Evolutionary conservation across 2,329 filamentous ascomycete genomes (phyloP).

Genomic region (Stagonosporopsis chrysanthemi): DNA sequence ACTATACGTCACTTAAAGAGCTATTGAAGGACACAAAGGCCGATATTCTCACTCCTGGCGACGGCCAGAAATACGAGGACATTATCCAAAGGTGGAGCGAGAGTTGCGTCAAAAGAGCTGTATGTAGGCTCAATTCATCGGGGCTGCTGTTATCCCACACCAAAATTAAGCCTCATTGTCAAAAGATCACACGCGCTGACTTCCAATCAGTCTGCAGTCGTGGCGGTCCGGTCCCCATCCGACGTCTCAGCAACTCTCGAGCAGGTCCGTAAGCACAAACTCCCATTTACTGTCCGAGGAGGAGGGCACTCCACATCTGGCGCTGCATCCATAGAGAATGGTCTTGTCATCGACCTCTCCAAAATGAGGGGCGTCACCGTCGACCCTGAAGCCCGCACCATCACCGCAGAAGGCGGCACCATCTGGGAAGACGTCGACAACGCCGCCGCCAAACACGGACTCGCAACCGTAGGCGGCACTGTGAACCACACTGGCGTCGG

Average conservation of each 20-base stretch:
- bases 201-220: conserved; percentile 3
- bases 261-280: conserved; percentile 29
- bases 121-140: conserved; percentile 4
- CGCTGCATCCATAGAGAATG: conserved; percentile 58
- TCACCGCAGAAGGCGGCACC: conserved; percentile 61
- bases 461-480: conserved; percentile 68
- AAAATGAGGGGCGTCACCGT: conserved; percentile 61
- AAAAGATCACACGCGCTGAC: neutral
- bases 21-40: conserved; percentile 21
- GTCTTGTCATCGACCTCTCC: conserved; percentile 64
- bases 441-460: conserved; percentile 57
- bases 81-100: conserved; percentile 30
- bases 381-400: conserved; percentile 54
- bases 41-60: conserved; percentile 19
- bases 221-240: conserved; percentile 22
- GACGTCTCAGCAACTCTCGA: conserved; percentile 29
- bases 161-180: neutral
- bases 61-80: conserved; percentile 22
- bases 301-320: conserved; percentile 65
- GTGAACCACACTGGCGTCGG: conserved; percentile 70
- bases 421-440: conserved; percentile 64
- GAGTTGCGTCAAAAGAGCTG: conserved; percentile 22
- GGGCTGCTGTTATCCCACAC: neutral
- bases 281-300: conserved; percentile 63
- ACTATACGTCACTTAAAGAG: conserved; percentile 31